Percentiles rank a stretch among this genome's conserved stretches.
Conservation (phyloP, 2,329 filamentous ascomycete genomes). For the Trichophyton equinum region DNA sequence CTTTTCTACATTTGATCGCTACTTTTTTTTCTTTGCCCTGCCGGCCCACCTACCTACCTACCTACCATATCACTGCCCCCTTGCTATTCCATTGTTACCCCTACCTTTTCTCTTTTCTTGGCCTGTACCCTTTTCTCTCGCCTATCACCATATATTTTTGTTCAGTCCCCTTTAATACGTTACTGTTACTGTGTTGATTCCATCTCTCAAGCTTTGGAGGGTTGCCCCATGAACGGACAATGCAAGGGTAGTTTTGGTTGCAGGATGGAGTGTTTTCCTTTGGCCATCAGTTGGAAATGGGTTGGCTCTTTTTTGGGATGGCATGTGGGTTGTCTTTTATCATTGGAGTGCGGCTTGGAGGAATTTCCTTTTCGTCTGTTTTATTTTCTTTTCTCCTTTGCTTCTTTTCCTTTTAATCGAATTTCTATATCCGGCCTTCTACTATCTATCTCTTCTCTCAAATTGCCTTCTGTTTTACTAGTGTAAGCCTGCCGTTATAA, state of each 20-base stretch:
- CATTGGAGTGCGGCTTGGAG: conserved; percentile 14
- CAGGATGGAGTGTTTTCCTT: conserved; percentile 13
- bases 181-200: conserved; percentile 3
- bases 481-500: not conserved
- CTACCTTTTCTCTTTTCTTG: conserved; percentile 16
- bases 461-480: not conserved
- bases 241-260: conserved; percentile 13
- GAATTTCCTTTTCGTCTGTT: conserved; percentile 7
- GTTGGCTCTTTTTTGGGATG: conserved; percentile 13
- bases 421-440: not conserved
- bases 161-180: conserved; percentile 1
- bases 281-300: conserved; percentile 13
- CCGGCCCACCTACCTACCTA: conserved; percentile 15
- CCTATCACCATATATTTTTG: conserved; percentile 13
- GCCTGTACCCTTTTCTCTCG: conserved; percentile 19
- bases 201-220: conserved; percentile 4
- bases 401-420: not conserved
- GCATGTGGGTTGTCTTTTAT: conserved; percentile 10
- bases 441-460: not conserved
- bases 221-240: conserved; percentile 9
- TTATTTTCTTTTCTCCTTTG: not conserved
- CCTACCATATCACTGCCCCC: conserved; percentile 13
- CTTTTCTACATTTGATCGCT: not conserved
- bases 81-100: conserved; percentile 9
- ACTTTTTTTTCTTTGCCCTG: not conserved